Base-by-base conservation (phyloP, 108 stramenopile genomes). In the Fistulifera pelliculosa region DNA sequence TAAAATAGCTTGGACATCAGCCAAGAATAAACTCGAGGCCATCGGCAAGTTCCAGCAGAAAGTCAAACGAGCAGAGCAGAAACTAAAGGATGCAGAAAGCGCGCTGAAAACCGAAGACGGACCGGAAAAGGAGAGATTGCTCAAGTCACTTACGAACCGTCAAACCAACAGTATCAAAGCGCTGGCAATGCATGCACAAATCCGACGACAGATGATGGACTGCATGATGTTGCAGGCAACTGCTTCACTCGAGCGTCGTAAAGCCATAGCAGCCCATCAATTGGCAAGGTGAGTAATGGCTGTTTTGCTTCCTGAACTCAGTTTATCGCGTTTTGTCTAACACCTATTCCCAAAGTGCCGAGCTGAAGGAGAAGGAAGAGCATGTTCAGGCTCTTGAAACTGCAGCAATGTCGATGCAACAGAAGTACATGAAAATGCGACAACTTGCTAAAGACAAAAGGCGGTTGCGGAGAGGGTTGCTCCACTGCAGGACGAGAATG, bases 41-140 rank as follows among this genome's bases (percentile, higher is more conserved):
- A 56, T 65, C 8, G 44, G 17, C 3, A 59, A 71, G 38, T 48
- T 69, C 18, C 41, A 53, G 11, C 52, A 53, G 23, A 91, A 74
- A 49, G 56, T 76, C n/a, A 41, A 57, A 8, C 74, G 58, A 38
- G 59, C 70, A 27, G 62, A 79, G 39, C 61, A 60, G 14, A 87
- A 91, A 47, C 58, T 81, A 35, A 40, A 55, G n/a, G 75, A 76
- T 40, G 61, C 74, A 1, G 70, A 83, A 48, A 65, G 70, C 38
- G 61, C 53, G 23, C 75, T 85, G 10, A 45, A 56, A 15, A 74
- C 45, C 18, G 79, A 80, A 52, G 71, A 81, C 41, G 72, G 62
- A 16, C 49, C 63, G 17, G 77, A 83, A 58, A 90, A 90, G 69
- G 47, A 60, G 19, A 54, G 64, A 19, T 28, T 66, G 47, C 60